Evolutionary conservation across 768 basidiomycete species (phyloP).

Genomic region (Rickenella mellea): DNA sequence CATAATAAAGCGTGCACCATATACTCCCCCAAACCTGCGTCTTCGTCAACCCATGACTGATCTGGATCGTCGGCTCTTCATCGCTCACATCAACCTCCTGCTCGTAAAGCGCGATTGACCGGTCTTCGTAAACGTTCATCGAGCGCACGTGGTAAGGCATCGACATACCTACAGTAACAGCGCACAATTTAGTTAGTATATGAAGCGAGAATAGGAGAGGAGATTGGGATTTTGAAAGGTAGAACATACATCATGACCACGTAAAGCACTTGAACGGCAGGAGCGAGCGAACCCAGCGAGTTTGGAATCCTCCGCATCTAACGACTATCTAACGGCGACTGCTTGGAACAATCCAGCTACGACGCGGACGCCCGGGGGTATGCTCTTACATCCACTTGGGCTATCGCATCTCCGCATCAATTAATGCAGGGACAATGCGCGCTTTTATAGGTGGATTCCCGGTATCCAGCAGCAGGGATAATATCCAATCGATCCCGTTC

Average conservation of each 20-base stretch:
- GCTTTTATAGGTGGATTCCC: constrained; percentile 27
- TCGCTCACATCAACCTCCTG: background rate
- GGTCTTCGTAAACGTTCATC: constrained; percentile 2
- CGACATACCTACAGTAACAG: constrained; percentile 3
- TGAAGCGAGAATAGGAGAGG: too few species aligned
- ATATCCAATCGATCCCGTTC: constrained; percentile 47
- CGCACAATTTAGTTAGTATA: background rate
- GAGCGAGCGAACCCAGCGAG: constrained; percentile 24
- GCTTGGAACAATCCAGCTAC: constrained; percentile 30
- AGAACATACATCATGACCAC: constrained; percentile 5
- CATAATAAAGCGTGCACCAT: too few species aligned
- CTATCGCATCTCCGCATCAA: background rate
- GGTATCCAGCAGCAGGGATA: constrained; percentile 32
- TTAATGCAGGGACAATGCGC: constrained; percentile 18
- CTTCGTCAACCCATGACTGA: background rate
- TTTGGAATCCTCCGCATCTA: constrained; percentile 30
- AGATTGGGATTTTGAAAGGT: background rate
- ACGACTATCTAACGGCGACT: too few species aligned
- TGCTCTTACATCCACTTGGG: background rate
- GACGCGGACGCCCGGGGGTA: constrained; percentile 18
- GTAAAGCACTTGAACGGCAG: constrained; percentile 24
- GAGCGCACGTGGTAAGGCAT: constrained; percentile 2
- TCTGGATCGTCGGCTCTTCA: background rate
- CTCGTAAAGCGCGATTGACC: constrained; percentile 4
- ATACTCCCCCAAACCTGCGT: background rate